A percentile compares a stretch with the other conserved stretches of the same genome.
These are phyloP conservation scores for Umbilicus rupestris DNA, from an alignment of 164 flowering plant genomes.

Conservation along the genomic window DNA sequence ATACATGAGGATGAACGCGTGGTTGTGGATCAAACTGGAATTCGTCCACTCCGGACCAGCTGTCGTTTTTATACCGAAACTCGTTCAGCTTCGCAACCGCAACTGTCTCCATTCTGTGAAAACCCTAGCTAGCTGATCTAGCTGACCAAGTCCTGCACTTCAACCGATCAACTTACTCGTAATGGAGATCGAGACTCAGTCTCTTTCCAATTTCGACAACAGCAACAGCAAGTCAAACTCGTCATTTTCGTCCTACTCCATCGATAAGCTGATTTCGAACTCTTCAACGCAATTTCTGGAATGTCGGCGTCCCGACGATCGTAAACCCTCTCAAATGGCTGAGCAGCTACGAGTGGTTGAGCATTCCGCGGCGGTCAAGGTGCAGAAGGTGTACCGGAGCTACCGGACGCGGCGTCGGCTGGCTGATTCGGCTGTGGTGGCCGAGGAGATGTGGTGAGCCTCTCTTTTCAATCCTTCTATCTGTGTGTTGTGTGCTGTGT, in stretches of 20 bases:
- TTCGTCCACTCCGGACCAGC: no score
- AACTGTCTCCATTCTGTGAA: no score
- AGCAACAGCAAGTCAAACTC: no score
- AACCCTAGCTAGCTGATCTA: no score
- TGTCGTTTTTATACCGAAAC: no score
- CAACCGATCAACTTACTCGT: background rate
- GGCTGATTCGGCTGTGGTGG: slow-evolving; percentile 79
- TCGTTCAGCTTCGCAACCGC: no score
- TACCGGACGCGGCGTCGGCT: slow-evolving; percentile 68
- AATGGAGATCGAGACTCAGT: slow-evolving; percentile 12
- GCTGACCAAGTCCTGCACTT: background rate
- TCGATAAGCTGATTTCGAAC: background rate
- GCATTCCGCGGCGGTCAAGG: slow-evolving; percentile 25
- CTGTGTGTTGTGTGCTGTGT: background rate
- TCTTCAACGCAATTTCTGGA: no score
- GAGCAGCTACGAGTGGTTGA: background rate
- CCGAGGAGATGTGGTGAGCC: slow-evolving; percentile 59
- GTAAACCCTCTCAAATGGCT: background rate
- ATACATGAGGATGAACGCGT: no score
- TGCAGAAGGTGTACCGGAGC: slow-evolving; percentile 71
- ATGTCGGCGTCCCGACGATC: no score
- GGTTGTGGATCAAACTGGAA: no score
- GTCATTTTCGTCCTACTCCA: slow-evolving; percentile 10
- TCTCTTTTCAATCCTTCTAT: no score
- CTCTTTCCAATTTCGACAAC: slow-evolving; percentile 11